phyloP scores from a whole-genome alignment of 78 protist species.

The Dictyostelium citrinum region DNA sequence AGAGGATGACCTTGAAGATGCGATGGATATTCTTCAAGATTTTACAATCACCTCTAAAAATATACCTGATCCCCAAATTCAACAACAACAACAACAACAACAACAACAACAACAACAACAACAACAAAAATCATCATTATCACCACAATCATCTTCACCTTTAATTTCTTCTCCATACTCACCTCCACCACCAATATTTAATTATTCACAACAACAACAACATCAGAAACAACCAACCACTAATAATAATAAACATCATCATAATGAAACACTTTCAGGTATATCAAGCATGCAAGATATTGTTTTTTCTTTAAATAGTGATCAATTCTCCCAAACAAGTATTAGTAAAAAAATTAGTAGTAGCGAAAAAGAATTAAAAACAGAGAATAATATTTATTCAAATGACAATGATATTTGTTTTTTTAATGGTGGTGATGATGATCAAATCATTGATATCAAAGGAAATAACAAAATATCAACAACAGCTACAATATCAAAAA shows the following conservation, averaged over 20 bases:
- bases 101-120: background rate
- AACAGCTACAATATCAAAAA: no score
- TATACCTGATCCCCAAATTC: background rate
- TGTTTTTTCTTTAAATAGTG: background rate
- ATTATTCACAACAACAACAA: background rate
- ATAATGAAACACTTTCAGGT: background rate
- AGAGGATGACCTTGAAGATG: background rate
- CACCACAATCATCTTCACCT: background rate
- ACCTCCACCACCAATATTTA: conserved; percentile 9
- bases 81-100: background rate
- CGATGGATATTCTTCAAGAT: background rate
- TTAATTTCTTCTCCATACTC: background rate
- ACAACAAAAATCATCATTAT: background rate
- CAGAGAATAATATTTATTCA: background rate
- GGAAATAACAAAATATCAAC: no score
- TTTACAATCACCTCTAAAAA: background rate
- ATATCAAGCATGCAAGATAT: background rate
- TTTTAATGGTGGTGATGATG: background rate
- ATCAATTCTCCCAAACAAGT: background rate
- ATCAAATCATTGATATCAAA: background rate
- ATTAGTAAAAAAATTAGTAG: background rate
- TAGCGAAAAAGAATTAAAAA: background rate
- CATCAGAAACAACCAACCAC: background rate
- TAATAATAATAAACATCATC: background rate
- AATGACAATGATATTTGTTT: background rate